Conservation (phyloP, 805 yeast species). For the Candida tallmaniae region DNA sequence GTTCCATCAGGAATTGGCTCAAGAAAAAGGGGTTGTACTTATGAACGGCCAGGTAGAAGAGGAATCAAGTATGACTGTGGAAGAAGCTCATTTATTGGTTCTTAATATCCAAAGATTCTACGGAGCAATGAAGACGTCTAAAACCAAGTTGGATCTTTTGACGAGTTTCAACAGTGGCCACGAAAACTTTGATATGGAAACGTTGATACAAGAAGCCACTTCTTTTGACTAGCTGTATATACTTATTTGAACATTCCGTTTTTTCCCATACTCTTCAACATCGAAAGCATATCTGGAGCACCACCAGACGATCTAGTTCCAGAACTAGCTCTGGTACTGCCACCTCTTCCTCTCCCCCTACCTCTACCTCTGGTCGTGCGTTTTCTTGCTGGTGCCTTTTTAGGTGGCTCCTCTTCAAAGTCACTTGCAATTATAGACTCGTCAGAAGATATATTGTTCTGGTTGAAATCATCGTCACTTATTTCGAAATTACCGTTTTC, state of each 20-base stretch:
- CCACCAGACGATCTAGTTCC: neutral
- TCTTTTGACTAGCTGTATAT: constrained; percentile 51
- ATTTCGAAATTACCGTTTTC: constrained; percentile 2
- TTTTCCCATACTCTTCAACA: constrained; percentile 12
- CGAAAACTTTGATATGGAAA: constrained; percentile 59
- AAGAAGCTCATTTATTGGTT: constrained; percentile 74
- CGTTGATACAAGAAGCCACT: constrained; percentile 68
- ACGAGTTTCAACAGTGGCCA: constrained; percentile 68
- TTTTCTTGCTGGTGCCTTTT: constrained; percentile 2
- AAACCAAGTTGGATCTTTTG: constrained; percentile 54
- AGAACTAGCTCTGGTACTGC: constrained; percentile 1
- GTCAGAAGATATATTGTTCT: constrained; percentile 1
- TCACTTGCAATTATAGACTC: constrained; percentile 5
- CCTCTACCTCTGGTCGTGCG: constrained; percentile 1
- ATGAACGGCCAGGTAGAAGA: constrained; percentile 84
- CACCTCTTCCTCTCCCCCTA: constrained; percentile 1
- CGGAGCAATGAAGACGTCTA: constrained; percentile 50
- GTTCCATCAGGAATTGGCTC: constrained; percentile 74
- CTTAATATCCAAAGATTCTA: constrained; percentile 78
- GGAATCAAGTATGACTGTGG: constrained; percentile 60
- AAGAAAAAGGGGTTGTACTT: constrained; percentile 59
- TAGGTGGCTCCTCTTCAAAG: constrained; percentile 3
- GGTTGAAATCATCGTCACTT: constrained; percentile 3
- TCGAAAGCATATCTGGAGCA: neutral
- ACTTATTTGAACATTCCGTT: neutral